phyloP scores from a whole-genome alignment of 2,329 filamentous ascomycete genomes.

The Fusarium sp. region DNA sequence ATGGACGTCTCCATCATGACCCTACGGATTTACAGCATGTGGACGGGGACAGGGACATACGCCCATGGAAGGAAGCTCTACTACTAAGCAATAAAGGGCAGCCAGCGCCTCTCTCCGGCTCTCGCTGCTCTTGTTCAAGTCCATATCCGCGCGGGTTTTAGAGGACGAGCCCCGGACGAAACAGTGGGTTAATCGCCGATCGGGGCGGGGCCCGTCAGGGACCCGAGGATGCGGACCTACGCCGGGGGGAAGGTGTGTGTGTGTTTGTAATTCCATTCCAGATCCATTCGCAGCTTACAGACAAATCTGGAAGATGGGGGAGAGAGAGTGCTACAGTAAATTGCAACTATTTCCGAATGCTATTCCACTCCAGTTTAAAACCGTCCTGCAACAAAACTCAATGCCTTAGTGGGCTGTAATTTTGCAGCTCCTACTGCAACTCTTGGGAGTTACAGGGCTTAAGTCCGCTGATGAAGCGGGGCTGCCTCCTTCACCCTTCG shows the following conservation, averaged over 20 bases:
- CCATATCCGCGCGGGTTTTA: slow-evolving; percentile 37
- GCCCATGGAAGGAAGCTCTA: background rate
- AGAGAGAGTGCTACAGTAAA: background rate
- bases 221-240: slow-evolving; percentile 27
- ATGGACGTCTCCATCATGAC: background rate
- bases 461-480: slow-evolving; percentile 41
- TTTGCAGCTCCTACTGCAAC: slow-evolving; percentile 9
- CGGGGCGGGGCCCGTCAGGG: slow-evolving; percentile 25
- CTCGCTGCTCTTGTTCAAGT: background rate
- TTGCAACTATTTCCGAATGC: background rate
- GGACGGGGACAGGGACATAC: background rate
- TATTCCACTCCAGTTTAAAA: background rate
- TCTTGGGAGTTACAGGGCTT: slow-evolving; percentile 40
- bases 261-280: background rate
- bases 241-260: background rate
- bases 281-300: background rate
- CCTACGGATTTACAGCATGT: background rate
- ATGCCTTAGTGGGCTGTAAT: background rate
- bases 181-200: slow-evolving; percentile 40
- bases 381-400: background rate
- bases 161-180: slow-evolving; percentile 34
- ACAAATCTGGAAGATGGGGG: background rate
- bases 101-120: background rate
- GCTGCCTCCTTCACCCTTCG: slow-evolving; percentile 22
- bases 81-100: slow-evolving; percentile 17